phyloP scores from a whole-genome alignment of 345 rosid species.

The Salix koriyanagi region DNA sequence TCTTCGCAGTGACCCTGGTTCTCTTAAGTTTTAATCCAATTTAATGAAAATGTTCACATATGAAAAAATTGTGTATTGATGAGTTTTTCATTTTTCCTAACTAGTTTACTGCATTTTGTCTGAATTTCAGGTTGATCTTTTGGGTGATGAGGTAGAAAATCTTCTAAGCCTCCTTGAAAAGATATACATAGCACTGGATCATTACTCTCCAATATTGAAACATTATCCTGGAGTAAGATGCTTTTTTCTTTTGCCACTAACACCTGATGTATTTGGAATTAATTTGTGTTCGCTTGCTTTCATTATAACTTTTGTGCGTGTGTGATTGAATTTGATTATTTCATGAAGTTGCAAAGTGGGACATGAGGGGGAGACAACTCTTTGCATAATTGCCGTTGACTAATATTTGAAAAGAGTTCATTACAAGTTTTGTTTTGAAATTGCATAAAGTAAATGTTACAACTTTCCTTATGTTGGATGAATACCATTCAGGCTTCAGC shows the following conservation, averaged over 20 bases:
- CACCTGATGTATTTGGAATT: background rate
- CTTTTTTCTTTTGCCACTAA: conserved; percentile 5
- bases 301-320: background rate
- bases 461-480: background rate
- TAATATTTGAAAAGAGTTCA: background rate
- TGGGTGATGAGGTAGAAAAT: conserved; percentile 84
- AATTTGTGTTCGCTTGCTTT: background rate
- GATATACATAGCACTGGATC: conserved; percentile 87
- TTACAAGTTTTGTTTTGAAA: background rate
- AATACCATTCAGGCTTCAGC: background rate
- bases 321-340: background rate
- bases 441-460: background rate
- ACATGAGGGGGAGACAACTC: background rate
- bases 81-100: background rate
- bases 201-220: conserved; percentile 78
- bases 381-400: background rate
- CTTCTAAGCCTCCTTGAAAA: conserved; percentile 77
- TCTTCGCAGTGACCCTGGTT: background rate
- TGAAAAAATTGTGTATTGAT: background rate
- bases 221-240: conserved; percentile 87
- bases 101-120: conserved; percentile 5
- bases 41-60: background rate
- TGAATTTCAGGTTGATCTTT: conserved; percentile 78
- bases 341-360: background rate
- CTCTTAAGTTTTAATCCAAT: background rate